Percentiles rank a stretch among this genome's conserved stretches.
Evolutionary conservation across 305 asterid genomes (phyloP).

Genomic region (Solanum chacoense): DNA sequence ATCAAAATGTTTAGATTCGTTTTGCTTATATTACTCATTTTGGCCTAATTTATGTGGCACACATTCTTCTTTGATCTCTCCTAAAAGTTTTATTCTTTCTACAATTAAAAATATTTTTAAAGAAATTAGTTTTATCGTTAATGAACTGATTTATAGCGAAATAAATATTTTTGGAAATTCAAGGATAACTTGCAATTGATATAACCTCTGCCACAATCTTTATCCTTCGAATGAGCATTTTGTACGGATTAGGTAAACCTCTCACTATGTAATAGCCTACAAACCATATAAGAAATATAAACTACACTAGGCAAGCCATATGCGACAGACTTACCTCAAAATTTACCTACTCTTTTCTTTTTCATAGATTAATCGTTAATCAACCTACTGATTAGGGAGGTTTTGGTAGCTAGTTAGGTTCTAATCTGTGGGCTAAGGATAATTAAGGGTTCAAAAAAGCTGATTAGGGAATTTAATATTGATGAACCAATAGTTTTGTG

Average conservation of each 20-base stretch:
- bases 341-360: neutral
- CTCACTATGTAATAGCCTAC: neutral
- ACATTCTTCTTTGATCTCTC: accelerated
- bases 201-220: too few species aligned
- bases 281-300: neutral
- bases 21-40: neutral
- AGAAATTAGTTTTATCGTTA: neutral
- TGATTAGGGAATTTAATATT: neutral
- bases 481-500: neutral
- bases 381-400: neutral
- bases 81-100: neutral
- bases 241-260: too few species aligned
- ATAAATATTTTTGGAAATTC: accelerated
- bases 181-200: too few species aligned
- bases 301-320: neutral
- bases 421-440: neutral
- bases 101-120: neutral
- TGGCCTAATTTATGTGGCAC: neutral
- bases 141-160: too few species aligned
- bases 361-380: neutral
- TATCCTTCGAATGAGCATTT: too few species aligned
- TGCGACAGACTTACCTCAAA: too few species aligned
- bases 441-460: neutral
- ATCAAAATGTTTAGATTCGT: neutral
- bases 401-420: neutral